Base-by-base conservation (phyloP, 768 basidiomycete species). In the Pleurotus djamor region DNA sequence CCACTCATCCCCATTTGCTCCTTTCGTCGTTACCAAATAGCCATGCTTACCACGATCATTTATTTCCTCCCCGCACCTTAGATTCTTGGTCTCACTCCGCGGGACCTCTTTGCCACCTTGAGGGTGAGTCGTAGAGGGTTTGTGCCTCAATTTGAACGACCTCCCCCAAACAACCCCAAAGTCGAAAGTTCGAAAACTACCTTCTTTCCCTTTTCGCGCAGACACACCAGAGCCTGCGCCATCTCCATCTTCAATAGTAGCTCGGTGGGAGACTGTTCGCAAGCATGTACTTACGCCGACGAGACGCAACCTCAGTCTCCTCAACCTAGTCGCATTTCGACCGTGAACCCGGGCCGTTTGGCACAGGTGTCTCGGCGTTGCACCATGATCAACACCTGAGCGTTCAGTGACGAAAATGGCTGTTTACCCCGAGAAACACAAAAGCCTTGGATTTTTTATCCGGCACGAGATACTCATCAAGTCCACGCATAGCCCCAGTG, bases 201-300 rank as follows among this genome's bases (percentile, higher is more conserved):
- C 64, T 73, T 75, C 84, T 79, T 90, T 55, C 9, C 54, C 54
- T 6, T 34, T 55, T 16, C 54, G 54, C 21, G 16, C 54, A 17
- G 54, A 17, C 17, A 55, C 59, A 60, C 69, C 51, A 68, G 79
- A 76, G 84, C 83, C 60, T 77, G 73, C 60, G 10, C 28, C 49
- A 65, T 68, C 47, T 83, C 76, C 63, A 82, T 61, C 70, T 35
- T 73, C 80, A 9, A 71, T 76, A 4, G 63, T 68, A 52, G 72
- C 72, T 21, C 78, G 82, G 28, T 87, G 85, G 84, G 80, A 83
- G 21, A 72, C 72, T 33, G 61, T 86, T 10, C 76, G 84, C n/a
- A 78, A 79, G 44, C 83, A 85, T 67, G 83, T 86, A 10, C 67
- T 85, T 21, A 75, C 75, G 0, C 57, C 70, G 6, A 52, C 70